phyloP scores from a whole-genome alignment of 179 eudicot genomes.

The Camellia oleifera region DNA sequence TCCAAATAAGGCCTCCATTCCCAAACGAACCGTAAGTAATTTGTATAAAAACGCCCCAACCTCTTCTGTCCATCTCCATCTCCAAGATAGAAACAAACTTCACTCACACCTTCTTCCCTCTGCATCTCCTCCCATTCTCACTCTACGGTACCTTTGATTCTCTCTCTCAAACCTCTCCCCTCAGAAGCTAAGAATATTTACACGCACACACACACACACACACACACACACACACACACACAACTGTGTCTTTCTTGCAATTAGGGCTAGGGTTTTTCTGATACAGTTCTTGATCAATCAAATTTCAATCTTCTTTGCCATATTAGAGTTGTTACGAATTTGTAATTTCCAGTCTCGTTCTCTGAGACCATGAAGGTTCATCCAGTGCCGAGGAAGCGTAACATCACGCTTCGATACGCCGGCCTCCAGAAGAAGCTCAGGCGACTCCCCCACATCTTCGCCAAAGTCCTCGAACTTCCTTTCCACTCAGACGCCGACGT shows the following conservation, averaged over 20 bases:
- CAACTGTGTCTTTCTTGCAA: not conserved
- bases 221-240: no score
- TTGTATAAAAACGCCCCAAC: no score
- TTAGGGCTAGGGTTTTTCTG: constrained; percentile 4
- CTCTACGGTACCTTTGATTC: not conserved
- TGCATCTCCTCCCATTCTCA: not conserved
- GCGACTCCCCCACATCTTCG: constrained; percentile 87
- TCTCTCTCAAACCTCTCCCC: not conserved
- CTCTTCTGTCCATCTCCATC: no score
- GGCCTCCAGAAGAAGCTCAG: constrained; percentile 65
- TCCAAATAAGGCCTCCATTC: no score
- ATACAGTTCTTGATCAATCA: not conserved
- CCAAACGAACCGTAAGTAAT: no score
- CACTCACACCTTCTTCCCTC: not conserved
- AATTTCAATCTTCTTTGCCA: not conserved
- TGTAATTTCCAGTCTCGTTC: not conserved
- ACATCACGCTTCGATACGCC: constrained; percentile 53
- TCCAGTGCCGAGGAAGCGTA: constrained; percentile 58
- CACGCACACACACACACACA: no score
- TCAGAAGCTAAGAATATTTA: not conserved
- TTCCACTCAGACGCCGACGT: constrained; percentile 77
- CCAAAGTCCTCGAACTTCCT: constrained; percentile 80
- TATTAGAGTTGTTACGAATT: not conserved
- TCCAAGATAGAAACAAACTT: not conserved
- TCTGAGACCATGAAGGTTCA: constrained; percentile 65